phyloP scores from a whole-genome alignment of 495 filamentous ascomycete genomes.

The Penicillium paradoxum region DNA sequence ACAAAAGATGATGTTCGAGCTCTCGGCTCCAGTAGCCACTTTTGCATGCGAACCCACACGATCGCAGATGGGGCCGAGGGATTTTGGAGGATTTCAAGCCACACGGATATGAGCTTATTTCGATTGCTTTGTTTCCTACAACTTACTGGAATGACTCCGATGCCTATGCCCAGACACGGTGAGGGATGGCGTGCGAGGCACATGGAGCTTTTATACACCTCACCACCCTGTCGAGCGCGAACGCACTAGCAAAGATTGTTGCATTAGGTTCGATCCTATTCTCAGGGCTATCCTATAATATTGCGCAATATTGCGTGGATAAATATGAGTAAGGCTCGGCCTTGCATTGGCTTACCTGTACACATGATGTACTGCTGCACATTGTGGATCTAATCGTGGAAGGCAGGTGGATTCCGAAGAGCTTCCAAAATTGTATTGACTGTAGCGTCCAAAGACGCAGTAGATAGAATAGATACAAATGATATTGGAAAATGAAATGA shows the following conservation, averaged over 20 bases:
- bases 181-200: neutral
- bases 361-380: neutral
- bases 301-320: neutral
- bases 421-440: neutral
- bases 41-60: conserved; percentile 23
- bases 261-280: neutral
- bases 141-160: too few relatives aligned
- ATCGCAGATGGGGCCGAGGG: conserved; percentile 20
- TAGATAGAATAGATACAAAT: neutral
- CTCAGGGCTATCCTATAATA: neutral
- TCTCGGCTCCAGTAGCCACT: conserved; percentile 1
- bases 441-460: neutral
- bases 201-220: neutral
- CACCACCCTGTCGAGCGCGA: neutral
- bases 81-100: neutral
- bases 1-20: neutral
- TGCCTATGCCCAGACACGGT: neutral
- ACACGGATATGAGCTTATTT: conserved; percentile 8
- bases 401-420: neutral
- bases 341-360: neutral
- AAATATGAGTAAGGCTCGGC: neutral
- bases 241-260: neutral
- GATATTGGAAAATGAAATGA: neutral
- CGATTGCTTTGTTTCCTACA: neutral
- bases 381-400: neutral